Base-by-base conservation (phyloP, 805 yeast species). In the Saccharomycopsis lassenensis region DNA sequence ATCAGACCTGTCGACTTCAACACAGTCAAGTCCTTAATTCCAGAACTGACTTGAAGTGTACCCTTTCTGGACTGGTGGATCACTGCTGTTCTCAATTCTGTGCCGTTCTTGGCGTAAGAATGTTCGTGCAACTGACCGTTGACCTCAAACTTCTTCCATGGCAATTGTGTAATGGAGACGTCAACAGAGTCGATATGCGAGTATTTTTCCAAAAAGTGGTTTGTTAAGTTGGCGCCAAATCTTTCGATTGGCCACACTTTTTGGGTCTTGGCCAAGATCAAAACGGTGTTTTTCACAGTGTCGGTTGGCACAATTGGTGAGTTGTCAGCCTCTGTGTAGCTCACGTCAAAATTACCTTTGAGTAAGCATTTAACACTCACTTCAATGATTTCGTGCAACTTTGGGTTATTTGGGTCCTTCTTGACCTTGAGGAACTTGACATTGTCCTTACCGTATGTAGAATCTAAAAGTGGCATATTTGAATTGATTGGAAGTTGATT, bases 171-270 rank as follows among this genome's bases (percentile, higher is more conserved):
- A 46, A 87, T 75, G 46, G 64, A 60, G 36, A 83, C 67, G 42
- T 76, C 76, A 27, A 80, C 68, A 24, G 80, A 87, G 32, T 75
- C 67, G 42, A 87, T 82, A 50, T 84, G 95, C 29, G 67, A 35
- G 64, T 87, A 87, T 54, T 81, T 83, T 45, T 59, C 52, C 49
- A 83, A 66, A 58, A 87, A 87, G 57, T 86, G 95, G 50, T 75
- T 63, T 30, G 83, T 93, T 45, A 87, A 62, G 46, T 74, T 83
- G 24, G 87, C 85, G 22, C 91, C 95, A 58, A 84, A 87, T 39
- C 79, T 67, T 67, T 87, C 96, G 46, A 82, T 77, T 41, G 95
- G 95, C 81, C 87, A 82, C 33, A 81, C 89, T 45, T 85, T 83
- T 33, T 73, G 68, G 52, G 70, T 76, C 60, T 80, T 82, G 46